Conservation (phyloP, 495 filamentous ascomycete genomes). For the Neurospora sp. region DNA sequence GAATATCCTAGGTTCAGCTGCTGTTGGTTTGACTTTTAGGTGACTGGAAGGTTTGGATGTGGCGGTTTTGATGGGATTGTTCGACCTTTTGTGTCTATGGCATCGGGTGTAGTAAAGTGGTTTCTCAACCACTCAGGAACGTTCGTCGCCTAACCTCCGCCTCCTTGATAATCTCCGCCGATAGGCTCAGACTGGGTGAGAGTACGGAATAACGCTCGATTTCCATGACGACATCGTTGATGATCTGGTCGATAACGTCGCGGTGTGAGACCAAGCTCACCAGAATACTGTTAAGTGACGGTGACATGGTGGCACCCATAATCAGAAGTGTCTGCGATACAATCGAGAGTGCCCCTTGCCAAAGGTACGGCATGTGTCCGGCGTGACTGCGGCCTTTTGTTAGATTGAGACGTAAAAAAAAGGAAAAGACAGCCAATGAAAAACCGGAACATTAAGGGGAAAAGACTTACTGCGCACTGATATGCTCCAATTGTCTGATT, state of each 20-base stretch:
- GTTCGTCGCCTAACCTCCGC: slow-evolving; percentile 58
- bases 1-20: not conserved
- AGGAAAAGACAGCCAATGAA: slow-evolving; percentile 10
- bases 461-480: slow-evolving; percentile 57
- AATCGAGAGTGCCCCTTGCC: slow-evolving; percentile 75
- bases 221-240: slow-evolving; percentile 62
- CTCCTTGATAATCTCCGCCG: slow-evolving; percentile 68
- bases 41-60: not conserved
- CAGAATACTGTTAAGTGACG: slow-evolving; percentile 55
- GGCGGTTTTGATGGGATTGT: not conserved
- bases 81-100: not conserved
- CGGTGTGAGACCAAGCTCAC: slow-evolving; percentile 45
- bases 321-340: slow-evolving; percentile 70
- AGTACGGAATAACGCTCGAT: slow-evolving; percentile 63
- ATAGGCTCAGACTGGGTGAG: slow-evolving; percentile 61
- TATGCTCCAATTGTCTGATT: slow-evolving; percentile 68
- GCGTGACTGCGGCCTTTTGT: slow-evolving; percentile 51
- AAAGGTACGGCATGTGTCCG: slow-evolving; percentile 78
- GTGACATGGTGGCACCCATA: slow-evolving; percentile 80
- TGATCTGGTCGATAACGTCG: slow-evolving; percentile 60
- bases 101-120: not conserved
- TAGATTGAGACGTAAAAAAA: slow-evolving; percentile 24
- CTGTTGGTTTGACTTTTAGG: not conserved
- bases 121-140: slow-evolving; percentile 35
- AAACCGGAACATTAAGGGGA: slow-evolving; percentile 3